Conservation (phyloP, 2,329 filamentous ascomycete species). For the Dryadomyces quercivorus region DNA sequence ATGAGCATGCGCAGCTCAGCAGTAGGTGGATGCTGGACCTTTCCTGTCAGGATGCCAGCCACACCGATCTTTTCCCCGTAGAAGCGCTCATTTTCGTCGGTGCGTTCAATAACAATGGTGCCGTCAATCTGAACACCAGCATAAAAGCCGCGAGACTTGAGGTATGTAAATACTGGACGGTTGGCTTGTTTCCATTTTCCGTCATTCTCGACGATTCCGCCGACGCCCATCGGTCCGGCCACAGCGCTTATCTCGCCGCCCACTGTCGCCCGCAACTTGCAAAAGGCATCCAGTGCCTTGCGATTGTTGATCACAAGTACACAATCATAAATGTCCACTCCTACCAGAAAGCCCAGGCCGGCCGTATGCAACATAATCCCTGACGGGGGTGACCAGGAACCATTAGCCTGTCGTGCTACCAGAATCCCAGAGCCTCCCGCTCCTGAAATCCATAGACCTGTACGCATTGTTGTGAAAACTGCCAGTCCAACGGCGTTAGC, state of each 20-base stretch:
- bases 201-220: slow-evolving; percentile 51
- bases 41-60: slow-evolving; percentile 34
- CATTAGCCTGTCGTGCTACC: slow-evolving; percentile 42
- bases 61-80: slow-evolving; percentile 50
- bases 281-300: slow-evolving; percentile 66
- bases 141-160: slow-evolving; percentile 82
- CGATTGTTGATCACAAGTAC: slow-evolving; percentile 75
- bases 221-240: slow-evolving; percentile 56
- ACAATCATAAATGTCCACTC: slow-evolving; percentile 81
- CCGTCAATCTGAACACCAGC: slow-evolving; percentile 80
- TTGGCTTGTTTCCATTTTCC: slow-evolving; percentile 15
- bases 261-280: slow-evolving; percentile 59
- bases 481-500: slow-evolving; percentile 54
- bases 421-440: slow-evolving; percentile 49
- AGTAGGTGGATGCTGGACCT: slow-evolving; percentile 18
- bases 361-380: slow-evolving; percentile 73
- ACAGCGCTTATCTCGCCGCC: slow-evolving; percentile 68
- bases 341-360: slow-evolving; percentile 67
- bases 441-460: slow-evolving; percentile 42
- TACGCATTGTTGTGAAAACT: slow-evolving; percentile 56
- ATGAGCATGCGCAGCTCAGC: slow-evolving; percentile 10
- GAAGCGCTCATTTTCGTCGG: slow-evolving; percentile 77
- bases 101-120: slow-evolving; percentile 72
- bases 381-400: slow-evolving; percentile 58
- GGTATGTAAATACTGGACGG: slow-evolving; percentile 48